These are phyloP conservation scores for Phaeosphaeriaceae sp. DNA, from an alignment of 2,329 filamentous ascomycete species.

Conservation along the genomic window DNA sequence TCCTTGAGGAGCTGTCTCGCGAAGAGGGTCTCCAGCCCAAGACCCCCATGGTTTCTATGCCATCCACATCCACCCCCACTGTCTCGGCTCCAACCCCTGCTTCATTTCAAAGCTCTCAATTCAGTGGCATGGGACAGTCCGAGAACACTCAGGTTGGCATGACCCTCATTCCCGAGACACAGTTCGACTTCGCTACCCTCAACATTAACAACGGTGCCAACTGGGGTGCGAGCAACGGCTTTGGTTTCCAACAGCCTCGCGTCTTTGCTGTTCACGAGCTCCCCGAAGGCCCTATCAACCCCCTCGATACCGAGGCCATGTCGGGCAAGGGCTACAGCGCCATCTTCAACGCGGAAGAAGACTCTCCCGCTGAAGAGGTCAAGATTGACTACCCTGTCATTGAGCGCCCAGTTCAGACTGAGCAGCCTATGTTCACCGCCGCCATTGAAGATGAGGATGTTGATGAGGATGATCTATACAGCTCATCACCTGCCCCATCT, in stretches of 20 bases:
- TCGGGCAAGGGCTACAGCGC: conserved; percentile 68
- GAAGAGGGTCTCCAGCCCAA: conserved; percentile 44
- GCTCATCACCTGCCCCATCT: conserved; percentile 48
- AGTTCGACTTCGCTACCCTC: conserved; percentile 75
- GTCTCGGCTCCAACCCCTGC: conserved; percentile 54
- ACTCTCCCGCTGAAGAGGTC: conserved; percentile 50
- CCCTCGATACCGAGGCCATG: conserved; percentile 65
- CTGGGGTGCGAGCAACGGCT: conserved; percentile 60
- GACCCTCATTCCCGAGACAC: conserved; percentile 82
- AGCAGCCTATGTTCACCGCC: conserved; percentile 18
- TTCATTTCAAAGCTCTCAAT: conserved; percentile 61
- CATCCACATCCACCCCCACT: conserved; percentile 37
- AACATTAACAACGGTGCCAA: conserved; percentile 58
- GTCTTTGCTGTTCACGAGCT: conserved; percentile 77
- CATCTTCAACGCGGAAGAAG: conserved; percentile 41
- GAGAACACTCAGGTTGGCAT: conserved; percentile 73
- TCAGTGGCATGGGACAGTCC: conserved; percentile 53
- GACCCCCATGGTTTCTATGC: conserved; percentile 37
- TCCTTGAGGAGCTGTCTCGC: conserved; percentile 52
- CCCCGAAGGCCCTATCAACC: conserved; percentile 67
- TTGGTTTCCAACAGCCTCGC: conserved; percentile 63
- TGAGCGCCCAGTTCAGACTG: conserved; percentile 47
- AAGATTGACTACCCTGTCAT: conserved; percentile 60
- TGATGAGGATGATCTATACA: conserved; percentile 68
- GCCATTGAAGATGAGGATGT: conserved; percentile 51